Evolutionary conservation across 768 basidiomycete species (phyloP).

Genomic region (Leccinum rimulosum): DNA sequence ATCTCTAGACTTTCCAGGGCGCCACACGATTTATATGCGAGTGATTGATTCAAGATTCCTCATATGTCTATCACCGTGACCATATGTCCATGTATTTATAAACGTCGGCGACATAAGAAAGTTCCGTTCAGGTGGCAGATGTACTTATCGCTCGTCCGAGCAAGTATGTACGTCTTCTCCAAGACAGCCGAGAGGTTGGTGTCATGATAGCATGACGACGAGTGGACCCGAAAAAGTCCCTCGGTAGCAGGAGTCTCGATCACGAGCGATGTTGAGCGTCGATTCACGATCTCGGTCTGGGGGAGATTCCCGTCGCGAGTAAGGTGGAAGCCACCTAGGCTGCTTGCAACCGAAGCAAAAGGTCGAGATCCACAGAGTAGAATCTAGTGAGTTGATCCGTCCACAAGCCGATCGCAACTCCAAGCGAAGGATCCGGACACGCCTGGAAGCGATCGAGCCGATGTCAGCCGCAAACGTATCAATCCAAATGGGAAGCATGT

Average conservation of each 20-base stretch:
- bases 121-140: background rate
- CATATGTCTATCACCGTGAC: background rate
- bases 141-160: background rate
- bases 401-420: background rate
- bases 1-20: background rate
- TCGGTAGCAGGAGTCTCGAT: background rate
- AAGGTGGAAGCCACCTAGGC: background rate
- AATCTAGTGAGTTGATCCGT: background rate
- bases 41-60: background rate
- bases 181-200: background rate
- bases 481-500: background rate
- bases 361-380: background rate
- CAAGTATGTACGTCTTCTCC: background rate
- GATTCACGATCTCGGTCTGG: background rate
- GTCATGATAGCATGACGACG: background rate
- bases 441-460: background rate
- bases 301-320: background rate
- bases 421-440: too few relatives aligned
- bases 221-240: background rate
- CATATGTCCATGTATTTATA: background rate
- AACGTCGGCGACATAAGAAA: background rate
- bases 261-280: background rate
- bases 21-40: background rate
- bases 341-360: background rate
- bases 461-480: background rate